Evolutionary conservation across 139 green algal genomes (phyloP).

Genomic region (Bryopsis sp.): DNA sequence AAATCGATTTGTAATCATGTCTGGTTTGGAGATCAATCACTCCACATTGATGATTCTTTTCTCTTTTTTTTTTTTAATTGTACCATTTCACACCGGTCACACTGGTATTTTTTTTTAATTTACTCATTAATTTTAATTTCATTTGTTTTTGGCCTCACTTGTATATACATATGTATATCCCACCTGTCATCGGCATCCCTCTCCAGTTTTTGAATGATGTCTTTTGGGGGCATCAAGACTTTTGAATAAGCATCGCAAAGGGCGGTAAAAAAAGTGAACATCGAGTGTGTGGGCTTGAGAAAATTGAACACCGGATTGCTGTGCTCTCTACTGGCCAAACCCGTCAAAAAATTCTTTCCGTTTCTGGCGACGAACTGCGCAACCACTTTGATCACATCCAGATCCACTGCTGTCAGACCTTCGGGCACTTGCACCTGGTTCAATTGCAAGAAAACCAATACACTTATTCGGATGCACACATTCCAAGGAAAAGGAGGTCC

Average conservation of each 20-base stretch:
- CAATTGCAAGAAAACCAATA: background rate
- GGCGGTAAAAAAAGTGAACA: conserved; percentile 89
- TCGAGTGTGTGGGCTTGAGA: conserved; percentile 87
- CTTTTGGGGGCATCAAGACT: conserved; percentile 87
- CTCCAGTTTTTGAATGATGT: conserved; percentile 42
- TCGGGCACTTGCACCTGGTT: conserved; percentile 72
- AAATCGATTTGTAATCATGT: too few species aligned
- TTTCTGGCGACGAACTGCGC: conserved; percentile 94
- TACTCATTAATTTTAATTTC: too few species aligned
- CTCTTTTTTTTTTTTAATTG: too few species aligned
- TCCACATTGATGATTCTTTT: too few species aligned
- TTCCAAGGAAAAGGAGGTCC: background rate
- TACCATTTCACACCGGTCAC: too few species aligned
- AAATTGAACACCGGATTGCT: conserved; percentile 85
- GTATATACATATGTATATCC: too few species aligned
- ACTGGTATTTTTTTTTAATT: too few species aligned
- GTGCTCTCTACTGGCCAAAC: conserved; percentile 69
- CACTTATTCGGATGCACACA: background rate
- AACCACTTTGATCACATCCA: conserved; percentile 93
- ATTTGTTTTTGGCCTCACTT: too few species aligned
- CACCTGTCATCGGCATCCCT: conserved; percentile 61
- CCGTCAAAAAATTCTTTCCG: conserved; percentile 75
- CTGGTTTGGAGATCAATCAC: too few species aligned
- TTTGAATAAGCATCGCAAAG: conserved; percentile 88
- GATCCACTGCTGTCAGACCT: conserved; percentile 70